Evolutionary conservation across 371 early-diverging fungal species (phyloP), one percentile per base, ranked within the genome.

Genomic region (Mortierella sp.): DNA sequence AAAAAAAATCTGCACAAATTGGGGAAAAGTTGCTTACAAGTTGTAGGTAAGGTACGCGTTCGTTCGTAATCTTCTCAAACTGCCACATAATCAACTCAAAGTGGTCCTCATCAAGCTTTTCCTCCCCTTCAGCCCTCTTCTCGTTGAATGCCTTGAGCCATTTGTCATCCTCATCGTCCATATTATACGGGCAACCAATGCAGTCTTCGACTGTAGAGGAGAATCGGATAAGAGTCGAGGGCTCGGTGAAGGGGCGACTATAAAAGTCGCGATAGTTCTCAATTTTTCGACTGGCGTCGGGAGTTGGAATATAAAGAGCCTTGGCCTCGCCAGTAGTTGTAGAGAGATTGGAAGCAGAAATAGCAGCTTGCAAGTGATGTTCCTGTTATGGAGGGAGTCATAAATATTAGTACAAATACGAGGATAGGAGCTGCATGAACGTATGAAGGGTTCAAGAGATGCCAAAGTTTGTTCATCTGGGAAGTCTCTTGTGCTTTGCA

Each of bases 301-400:
- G 99, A 3, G 95, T 96, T 4, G 99, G 99, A 71, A 98, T 98
- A 69, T 92, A 93, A 9, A 86, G 80, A 11, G 84, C 69, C 67
- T 87, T 85, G 43, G 89, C 84, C 28, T 88, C 88, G 61, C 90
- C 88, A 2, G 89, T 88, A 4, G 88, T 85, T 13, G 89, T 90
- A 0, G 94, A 94, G 13, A 94, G 92, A 60, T 93, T 89, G 19
- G 90, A 87, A 6, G 94, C 91, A 24, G 94, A 91, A 67, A 98
- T 93, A 65, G 96, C 98, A n/a, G 94, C 96, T 90, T 97, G 97
- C 69, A 98, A 86, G 83, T 98, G 98, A 79, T 97, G 96, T 89
- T 98, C 96, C 95, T 92, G 86, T 58, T 24, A 50, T 61, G 22
- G 19, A 32, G 2, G 58, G 11, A 70, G 13, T 43, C 10, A 63